These are phyloP conservation scores for Ceratobasidium sp. DNA, from an alignment of 1,284 basidiomycete species.

Conservation along the genomic window DNA sequence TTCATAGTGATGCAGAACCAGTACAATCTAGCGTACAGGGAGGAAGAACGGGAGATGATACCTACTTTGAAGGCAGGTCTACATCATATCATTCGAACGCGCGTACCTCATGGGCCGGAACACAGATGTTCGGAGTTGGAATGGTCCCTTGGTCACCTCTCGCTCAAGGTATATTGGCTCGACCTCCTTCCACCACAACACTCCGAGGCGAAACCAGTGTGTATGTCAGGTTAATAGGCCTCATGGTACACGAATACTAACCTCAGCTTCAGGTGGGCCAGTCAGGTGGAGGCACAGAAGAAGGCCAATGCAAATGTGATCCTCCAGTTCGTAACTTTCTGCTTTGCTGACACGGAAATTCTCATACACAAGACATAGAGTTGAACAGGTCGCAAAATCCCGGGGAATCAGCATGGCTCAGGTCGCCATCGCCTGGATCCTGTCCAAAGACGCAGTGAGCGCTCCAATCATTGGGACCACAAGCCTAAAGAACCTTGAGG, in stretches of 20 bases:
- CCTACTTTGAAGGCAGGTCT: conserved; percentile 40
- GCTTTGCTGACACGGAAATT: neutral
- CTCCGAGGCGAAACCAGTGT: neutral
- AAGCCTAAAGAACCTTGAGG: neutral
- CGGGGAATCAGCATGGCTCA: conserved; percentile 43
- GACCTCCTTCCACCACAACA: neutral
- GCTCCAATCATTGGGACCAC: conserved; percentile 38
- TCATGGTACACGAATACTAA: neutral
- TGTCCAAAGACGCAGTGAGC: conserved; percentile 33
- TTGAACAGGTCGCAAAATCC: conserved; percentile 41
- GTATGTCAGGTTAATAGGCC: neutral
- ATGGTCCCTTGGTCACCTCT: conserved; percentile 31
- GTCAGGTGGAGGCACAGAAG: neutral
- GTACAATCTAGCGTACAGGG: conserved; percentile 43
- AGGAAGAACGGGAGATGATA: conserved; percentile 49
- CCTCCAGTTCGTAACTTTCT: neutral
- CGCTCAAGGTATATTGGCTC: conserved; percentile 5
- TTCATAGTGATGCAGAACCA: conserved; percentile 56
- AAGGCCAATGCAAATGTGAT: neutral
- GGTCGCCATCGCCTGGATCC: conserved; percentile 11
- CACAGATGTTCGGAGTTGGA: conserved; percentile 35
- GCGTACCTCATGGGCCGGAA: too few species aligned
- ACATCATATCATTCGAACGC: too few species aligned
- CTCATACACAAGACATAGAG: conserved; percentile 19
- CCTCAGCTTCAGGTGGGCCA: neutral